Conservation (phyloP, 139 green algal species). For the Eudorina sp. region DNA sequence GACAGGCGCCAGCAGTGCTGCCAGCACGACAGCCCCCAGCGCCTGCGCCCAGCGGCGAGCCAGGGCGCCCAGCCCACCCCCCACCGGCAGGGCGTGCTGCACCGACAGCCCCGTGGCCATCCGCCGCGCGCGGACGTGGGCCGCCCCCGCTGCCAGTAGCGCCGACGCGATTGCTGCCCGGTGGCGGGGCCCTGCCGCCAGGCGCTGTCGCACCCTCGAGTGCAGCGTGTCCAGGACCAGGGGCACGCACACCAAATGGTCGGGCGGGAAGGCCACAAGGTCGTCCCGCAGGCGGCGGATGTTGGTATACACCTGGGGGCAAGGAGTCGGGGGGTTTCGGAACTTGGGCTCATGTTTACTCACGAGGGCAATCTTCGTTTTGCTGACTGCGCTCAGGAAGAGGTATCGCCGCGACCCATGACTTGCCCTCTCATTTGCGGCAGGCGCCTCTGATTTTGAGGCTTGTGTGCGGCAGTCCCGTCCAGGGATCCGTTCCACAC, state of each 20-base stretch:
- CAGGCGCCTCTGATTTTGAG: too few relatives aligned
- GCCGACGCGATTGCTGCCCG: constrained; percentile 65
- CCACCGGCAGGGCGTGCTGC: constrained; percentile 58
- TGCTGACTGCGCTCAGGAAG: too few relatives aligned
- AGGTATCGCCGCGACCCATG: too few relatives aligned
- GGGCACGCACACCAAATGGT: constrained; percentile 94
- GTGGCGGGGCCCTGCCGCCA: constrained; percentile 63
- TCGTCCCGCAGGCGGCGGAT: constrained; percentile 89
- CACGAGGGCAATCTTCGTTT: too few relatives aligned
- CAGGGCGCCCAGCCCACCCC: constrained; percentile 60
- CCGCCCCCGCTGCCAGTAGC: constrained; percentile 72
- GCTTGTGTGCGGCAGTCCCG: too few relatives aligned
- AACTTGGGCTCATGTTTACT: too few relatives aligned
- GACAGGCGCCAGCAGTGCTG: constrained; percentile 77
- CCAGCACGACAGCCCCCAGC: constrained; percentile 66
- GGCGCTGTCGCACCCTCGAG: constrained; percentile 53
- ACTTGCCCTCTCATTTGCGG: too few relatives aligned
- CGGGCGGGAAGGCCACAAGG: constrained; percentile 73
- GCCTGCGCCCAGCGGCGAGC: constrained; percentile 54
- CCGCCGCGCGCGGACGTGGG: constrained; percentile 63
- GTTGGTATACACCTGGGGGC: constrained; percentile 83
- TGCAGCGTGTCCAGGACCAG: constrained; percentile 94
- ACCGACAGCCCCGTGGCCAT: constrained; percentile 66
- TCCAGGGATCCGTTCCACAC: too few relatives aligned
- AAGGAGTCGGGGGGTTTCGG: too few relatives aligned